Conservation (phyloP, 768 basidiomycete species). For the Mycena venus region DNA sequence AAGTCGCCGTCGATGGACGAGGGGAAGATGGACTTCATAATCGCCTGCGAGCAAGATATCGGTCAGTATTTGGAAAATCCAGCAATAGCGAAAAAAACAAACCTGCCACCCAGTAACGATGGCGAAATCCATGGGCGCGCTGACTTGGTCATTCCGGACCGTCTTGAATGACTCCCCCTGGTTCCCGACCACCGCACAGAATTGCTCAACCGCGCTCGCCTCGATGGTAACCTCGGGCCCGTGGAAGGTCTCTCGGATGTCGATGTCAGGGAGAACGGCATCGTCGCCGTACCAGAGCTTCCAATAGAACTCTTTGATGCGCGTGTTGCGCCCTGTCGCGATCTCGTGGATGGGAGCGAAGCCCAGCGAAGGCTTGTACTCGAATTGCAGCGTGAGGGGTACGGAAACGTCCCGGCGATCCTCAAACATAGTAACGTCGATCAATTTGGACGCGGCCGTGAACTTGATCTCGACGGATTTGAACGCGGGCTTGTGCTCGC, state of each 20-base stretch:
- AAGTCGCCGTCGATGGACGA: constrained; percentile 92
- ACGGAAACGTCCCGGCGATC: constrained; percentile 84
- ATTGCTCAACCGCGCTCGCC: constrained; percentile 82
- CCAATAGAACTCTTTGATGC: constrained; percentile 99
- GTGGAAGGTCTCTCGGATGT: constrained; percentile 85
- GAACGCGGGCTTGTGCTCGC: constrained; percentile 79
- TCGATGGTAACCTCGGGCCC: constrained; percentile 90
- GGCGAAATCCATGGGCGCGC: constrained; percentile 98
- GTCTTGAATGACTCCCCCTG: constrained; percentile 92
- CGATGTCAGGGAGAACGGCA: constrained; percentile 80
- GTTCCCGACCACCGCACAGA: constrained; percentile 95
- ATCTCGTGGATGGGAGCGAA: constrained; percentile 96
- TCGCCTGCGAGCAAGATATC: constrained; percentile 77
- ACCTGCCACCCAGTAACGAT: constrained; percentile 99
- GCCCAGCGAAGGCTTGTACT: constrained; percentile 89
- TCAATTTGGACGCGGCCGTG: constrained; percentile 62
- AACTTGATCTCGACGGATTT: constrained; percentile 86
- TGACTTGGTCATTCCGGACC: constrained; percentile 73
- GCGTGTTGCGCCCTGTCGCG: constrained; percentile 82
- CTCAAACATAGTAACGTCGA: constrained; percentile 84
- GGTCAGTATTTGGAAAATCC: constrained; percentile 4
- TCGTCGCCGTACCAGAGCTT: constrained; percentile 96
- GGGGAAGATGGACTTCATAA: constrained; percentile 99
- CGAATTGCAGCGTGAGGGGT: constrained; percentile 85
- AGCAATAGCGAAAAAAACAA: constrained; percentile 41